Evolutionary conservation across 331 rosid species (phyloP), one percentile per base, ranked within the genome.

Genomic region (Ulmus americana): DNA sequence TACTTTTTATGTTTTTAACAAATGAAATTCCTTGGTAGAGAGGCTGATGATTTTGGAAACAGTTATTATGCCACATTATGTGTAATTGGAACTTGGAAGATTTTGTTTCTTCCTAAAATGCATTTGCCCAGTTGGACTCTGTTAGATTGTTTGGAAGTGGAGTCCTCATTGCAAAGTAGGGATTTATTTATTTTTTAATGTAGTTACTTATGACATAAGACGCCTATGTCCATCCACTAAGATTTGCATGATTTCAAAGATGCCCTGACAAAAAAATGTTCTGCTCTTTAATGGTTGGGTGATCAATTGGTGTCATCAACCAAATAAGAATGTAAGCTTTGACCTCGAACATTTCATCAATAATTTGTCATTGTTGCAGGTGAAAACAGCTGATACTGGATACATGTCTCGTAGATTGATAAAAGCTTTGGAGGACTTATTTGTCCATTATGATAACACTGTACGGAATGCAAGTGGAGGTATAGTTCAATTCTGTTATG

Each of bases 301-400:
- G 28, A 56, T 70, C 22, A 6, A 64, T 65, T 65, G 56, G 40
- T 59, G 4, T 58, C 53, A 49, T 50, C 44, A 56, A 67, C 54
- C 54, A 9, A 13, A 45, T 38, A 39, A 20, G 18, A 59, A 14
- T 1, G 65, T 20, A 45, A 39, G 42, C 22, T 49, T 52, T 50
- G 39, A 46, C 52, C 63, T 44, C 5, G 12, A 38, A 59, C 51
- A 55, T 43, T 59, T 68, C 66, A 6, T 64, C 62, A 61, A 44
- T 65, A 7, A 39, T 45, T 61, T 66, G 77, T 43, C 55, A 39
- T 46, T 57, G 18, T 69, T 81, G 74, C 84, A 92, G 95, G 97
- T 92, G 44, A 92, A 92, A 92, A 92, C 97, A 68, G 97, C 97
- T 63, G 97, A 92, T 56, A 88, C 96, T 50, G 97, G 97, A 49